Evolutionary conservation across 106 monocot species (phyloP).

Genomic region (Vanilla planifolia): DNA sequence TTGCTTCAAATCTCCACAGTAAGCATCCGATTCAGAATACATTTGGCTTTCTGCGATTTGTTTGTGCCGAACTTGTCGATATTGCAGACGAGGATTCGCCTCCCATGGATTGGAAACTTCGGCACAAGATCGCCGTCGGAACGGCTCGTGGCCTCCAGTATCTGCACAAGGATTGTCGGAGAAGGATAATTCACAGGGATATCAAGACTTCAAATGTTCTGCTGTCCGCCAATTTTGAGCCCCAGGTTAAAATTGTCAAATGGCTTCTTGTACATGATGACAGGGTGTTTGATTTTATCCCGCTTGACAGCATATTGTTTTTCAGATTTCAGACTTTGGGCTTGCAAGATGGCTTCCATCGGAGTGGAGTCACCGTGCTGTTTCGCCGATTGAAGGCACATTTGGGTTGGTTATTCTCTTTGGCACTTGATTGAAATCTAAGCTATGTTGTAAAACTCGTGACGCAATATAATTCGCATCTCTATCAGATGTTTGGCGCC

Average conservation of each 20-base stretch:
- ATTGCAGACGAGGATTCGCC: slow-evolving; percentile 32
- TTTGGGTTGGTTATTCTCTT: slow-evolving; percentile 32
- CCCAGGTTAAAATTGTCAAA: slow-evolving; percentile 22
- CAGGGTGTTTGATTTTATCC: no score
- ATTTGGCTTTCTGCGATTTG: not conserved
- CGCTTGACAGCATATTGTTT: not conserved
- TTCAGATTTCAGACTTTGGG: slow-evolving; percentile 71
- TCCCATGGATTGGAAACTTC: slow-evolving; percentile 33
- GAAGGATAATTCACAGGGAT: slow-evolving; percentile 73
- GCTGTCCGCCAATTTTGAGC: slow-evolving; percentile 39
- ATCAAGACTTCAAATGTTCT: slow-evolving; percentile 69
- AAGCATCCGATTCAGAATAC: not conserved
- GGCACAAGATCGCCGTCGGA: slow-evolving; percentile 39
- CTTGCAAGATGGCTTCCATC: slow-evolving; percentile 69
- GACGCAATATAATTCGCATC: not conserved
- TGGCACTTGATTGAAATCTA: not conserved
- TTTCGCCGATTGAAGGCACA: slow-evolving; percentile 69
- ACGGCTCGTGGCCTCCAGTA: slow-evolving; percentile 46
- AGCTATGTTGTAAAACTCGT: no score
- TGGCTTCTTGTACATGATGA: not conserved
- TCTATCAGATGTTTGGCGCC: slow-evolving; percentile 57
- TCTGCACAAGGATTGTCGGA: slow-evolving; percentile 55
- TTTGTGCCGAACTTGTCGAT: not conserved
- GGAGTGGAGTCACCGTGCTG: slow-evolving; percentile 57
- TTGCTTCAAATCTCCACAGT: slow-evolving; percentile 59